phyloP scores from a whole-genome alignment of 176 grass and related monocot species.

The Thalia dealbata region DNA sequence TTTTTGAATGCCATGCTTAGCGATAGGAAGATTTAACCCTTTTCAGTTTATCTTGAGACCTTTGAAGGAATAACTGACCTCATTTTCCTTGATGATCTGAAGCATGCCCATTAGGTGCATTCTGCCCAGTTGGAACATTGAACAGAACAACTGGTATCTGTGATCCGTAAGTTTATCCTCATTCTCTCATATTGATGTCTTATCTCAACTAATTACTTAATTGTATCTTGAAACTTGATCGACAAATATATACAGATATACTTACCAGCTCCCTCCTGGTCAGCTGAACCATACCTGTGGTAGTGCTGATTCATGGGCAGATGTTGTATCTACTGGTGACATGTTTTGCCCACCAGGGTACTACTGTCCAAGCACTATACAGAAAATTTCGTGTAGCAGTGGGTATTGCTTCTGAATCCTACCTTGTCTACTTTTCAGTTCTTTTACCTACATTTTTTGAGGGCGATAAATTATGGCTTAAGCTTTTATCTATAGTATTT shows the following conservation, averaged over 20 bases:
- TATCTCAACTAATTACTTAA: not conserved
- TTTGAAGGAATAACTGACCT: conserved; percentile 1
- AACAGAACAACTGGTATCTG: conserved; percentile 58
- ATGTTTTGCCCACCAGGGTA: conserved; percentile 73
- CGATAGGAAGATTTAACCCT: not conserved
- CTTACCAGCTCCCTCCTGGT: conserved; percentile 58
- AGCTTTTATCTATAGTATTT: too few relatives aligned
- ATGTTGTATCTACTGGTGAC: conserved; percentile 44
- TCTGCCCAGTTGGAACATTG: conserved; percentile 49
- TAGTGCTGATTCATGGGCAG: conserved; percentile 74
- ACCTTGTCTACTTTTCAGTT: conserved; percentile 1
- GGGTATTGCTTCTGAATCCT: conserved; percentile 57
- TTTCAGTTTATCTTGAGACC: not conserved
- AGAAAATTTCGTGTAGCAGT: conserved; percentile 36
- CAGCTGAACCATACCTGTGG: conserved; percentile 43
- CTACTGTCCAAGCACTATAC: conserved; percentile 59
- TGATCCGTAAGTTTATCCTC: conserved; percentile 68
- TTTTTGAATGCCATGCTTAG: not conserved
- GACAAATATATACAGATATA: conserved; percentile 39
- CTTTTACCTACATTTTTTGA: not conserved
- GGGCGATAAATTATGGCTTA: too few relatives aligned
- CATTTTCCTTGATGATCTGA: conserved; percentile 11
- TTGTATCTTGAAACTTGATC: not conserved
- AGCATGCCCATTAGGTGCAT: conserved; percentile 89
- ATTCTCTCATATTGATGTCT: not conserved